Base-by-base conservation (phyloP, 495 filamentous ascomycete genomes). In the Patellaria atrata region DNA sequence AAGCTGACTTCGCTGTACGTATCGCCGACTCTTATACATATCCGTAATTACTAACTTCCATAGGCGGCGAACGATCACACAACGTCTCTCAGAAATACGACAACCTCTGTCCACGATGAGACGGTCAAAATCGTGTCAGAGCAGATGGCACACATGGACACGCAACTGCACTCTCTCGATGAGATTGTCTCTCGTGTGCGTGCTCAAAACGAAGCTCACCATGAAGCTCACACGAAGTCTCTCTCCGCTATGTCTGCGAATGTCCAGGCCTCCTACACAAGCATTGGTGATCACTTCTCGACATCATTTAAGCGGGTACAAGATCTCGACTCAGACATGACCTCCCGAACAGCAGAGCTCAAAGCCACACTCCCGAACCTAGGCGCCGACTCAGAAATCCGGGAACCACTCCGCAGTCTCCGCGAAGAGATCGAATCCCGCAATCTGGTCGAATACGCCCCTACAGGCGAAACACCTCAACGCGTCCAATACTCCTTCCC, bases 91-190 rank as follows among this genome's bases (percentile, higher is more conserved):
- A 79, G 83, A 41, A 66, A 67, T 2, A 76, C 79, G 0, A 91
- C 86, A 1, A 77, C 79, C 35, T 80, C 82, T 0, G 83, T 96
- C 7, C 84, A 96, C 40, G 77, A 81, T n/a, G 78, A 92, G 56
- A 92, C 86, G 0, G 72, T 93, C 13, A 75, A 74, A 1, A 89
- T 92, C 45, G 87, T 94, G 7, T 79, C 86, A 50, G 77, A 75
- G 17, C 91, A 96, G 55, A 79, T 93, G 60, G 67, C 66, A 24
- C 77, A 91, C 38, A 78, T 97, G 59, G 76, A 79, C 37, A 65
- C 63, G 5, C 83, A 96, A 57, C 87, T 97, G 72, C 69, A 69
- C 43, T 78, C 81, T 5, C 65, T 96, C 4, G 89, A 94, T 56
- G 80, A 84, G 40, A 93, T 94, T 43, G 82, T 94, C 22, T 65